Evolutionary conservation across 352 stramenopile species (phyloP).

Genomic region (Phytophthora tubulina): DNA sequence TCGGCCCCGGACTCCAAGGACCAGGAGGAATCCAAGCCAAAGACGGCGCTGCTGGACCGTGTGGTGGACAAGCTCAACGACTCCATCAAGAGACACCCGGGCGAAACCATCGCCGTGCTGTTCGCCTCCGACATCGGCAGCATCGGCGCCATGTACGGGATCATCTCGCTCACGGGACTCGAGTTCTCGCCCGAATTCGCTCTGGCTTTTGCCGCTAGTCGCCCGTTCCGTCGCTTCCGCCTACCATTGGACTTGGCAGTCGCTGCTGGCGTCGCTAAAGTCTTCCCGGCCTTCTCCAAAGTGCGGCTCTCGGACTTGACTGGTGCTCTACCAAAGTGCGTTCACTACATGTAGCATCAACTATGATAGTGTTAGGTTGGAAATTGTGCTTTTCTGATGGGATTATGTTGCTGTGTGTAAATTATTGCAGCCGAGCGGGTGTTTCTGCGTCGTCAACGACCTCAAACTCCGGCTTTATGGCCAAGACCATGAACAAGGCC

Average conservation of each 20-base stretch:
- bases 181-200: constrained; percentile 89
- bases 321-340: constrained; percentile 65
- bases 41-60: constrained; percentile 59
- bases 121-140: constrained; percentile 85
- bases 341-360: background rate
- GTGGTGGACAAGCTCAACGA: constrained; percentile 81
- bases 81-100: constrained; percentile 79
- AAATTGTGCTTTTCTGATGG: background rate
- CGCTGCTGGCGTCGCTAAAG: constrained; percentile 70
- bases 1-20: constrained; percentile 16
- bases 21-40: background rate
- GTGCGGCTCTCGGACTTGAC: constrained; percentile 78
- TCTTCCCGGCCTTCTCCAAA: constrained; percentile 77
- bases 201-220: constrained; percentile 83
- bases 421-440: constrained; percentile 33
- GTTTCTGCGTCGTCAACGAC: constrained; percentile 16
- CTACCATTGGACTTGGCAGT: constrained; percentile 80
- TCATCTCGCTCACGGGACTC: constrained; percentile 69
- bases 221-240: constrained; percentile 83
- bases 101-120: constrained; percentile 79
- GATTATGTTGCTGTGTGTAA: constrained; percentile 13
- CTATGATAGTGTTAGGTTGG: background rate
- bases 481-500: constrained; percentile 73
- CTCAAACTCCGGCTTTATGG: constrained; percentile 50
- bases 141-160: constrained; percentile 82